Conservation (phyloP, 352 stramenopile species). For the Globisporangium heterothallicum region DNA sequence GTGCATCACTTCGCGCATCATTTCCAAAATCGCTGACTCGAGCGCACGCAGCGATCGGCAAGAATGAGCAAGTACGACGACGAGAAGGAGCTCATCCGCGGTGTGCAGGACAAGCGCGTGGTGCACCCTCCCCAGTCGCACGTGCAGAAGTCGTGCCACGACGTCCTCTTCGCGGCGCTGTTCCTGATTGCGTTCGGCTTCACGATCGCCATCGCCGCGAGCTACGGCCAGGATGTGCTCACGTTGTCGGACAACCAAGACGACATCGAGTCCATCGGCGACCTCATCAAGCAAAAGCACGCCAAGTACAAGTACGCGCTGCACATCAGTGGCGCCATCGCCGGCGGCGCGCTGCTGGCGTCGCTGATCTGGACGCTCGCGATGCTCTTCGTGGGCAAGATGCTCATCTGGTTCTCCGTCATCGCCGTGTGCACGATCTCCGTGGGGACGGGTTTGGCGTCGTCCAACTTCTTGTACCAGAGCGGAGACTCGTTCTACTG, state of each 20-base stretch:
- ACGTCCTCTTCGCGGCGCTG: slow-evolving; percentile 16
- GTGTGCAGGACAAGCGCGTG: slow-evolving; percentile 12
- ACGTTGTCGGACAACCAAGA: slow-evolving; percentile 12
- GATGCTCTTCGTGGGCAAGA: slow-evolving; percentile 49
- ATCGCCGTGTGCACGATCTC: slow-evolving; percentile 35
- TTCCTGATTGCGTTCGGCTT: slow-evolving; percentile 15
- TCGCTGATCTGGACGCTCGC: slow-evolving; percentile 45
- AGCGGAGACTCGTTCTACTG: slow-evolving; percentile 36
- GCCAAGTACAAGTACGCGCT: slow-evolving; percentile 58
- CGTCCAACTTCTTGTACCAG: slow-evolving; percentile 34
- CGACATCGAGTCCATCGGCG: slow-evolving; percentile 8
- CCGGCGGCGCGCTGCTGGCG: slow-evolving; percentile 26
- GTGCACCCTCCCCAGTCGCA: slow-evolving; percentile 16
- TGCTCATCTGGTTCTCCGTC: slow-evolving; percentile 62
- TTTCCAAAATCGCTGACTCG: slow-evolving; percentile 1
- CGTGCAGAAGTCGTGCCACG: slow-evolving; percentile 22
- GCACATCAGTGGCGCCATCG: slow-evolving; percentile 39
- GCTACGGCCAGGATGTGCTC: slow-evolving; percentile 20
- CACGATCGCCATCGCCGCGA: slow-evolving; percentile 14
- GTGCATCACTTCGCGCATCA: not conserved
- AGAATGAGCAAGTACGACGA: slow-evolving; percentile 11
- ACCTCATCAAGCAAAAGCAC: slow-evolving; percentile 32
- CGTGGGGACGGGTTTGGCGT: slow-evolving; percentile 28
- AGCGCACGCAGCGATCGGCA: not conserved
- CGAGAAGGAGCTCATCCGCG: slow-evolving; percentile 10